phyloP scores from a whole-genome alignment of 1,284 basidiomycete genomes.

The Microbotryomycetes sp. region DNA sequence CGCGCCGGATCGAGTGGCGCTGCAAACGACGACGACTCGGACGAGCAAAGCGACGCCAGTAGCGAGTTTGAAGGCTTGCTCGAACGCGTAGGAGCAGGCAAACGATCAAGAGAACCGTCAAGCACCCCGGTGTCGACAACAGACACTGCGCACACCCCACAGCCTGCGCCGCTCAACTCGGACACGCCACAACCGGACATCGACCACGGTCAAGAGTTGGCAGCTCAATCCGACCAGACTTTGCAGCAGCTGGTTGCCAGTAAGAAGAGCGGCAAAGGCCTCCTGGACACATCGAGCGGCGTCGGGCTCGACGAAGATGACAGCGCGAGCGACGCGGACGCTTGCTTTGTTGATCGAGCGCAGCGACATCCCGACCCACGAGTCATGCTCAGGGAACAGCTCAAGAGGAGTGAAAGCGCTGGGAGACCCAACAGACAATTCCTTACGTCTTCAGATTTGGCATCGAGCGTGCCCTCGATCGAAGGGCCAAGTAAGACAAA shows the following conservation, averaged over 20 bases:
- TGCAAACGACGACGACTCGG: not conserved
- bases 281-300: no score
- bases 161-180: not conserved
- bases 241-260: not conserved
- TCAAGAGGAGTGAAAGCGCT: not conserved
- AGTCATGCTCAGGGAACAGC: slow-evolving; percentile 23
- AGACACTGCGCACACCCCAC: no score
- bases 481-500: no score
- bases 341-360: not conserved
- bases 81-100: not conserved
- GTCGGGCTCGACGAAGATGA: not conserved
- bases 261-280: not conserved
- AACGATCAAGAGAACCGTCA: not conserved
- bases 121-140: no score
- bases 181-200: not conserved
- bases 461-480: not conserved
- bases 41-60: not conserved
- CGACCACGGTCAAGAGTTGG: not conserved
- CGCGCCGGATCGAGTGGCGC: not conserved
- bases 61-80: slow-evolving; percentile 1
- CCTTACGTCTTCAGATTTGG: not conserved
- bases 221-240: not conserved
- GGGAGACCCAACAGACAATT: not conserved
- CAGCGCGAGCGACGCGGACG: not conserved
- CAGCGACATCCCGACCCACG: slow-evolving; percentile 22